Evolutionary conservation across 2,329 filamentous ascomycete species (phyloP).

Genomic region (Pestalotiopsis sp.): DNA sequence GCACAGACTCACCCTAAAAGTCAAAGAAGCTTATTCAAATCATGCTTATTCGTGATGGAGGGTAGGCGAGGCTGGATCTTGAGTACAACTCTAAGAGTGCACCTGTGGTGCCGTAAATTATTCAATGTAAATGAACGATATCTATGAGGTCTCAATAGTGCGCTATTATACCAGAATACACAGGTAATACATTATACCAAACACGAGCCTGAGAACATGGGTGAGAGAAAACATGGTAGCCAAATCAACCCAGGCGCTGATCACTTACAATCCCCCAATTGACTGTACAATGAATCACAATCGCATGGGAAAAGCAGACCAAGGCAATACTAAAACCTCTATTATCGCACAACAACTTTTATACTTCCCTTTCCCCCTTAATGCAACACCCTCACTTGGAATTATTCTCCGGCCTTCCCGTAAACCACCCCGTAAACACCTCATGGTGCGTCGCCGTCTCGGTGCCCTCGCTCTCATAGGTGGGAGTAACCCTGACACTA

Average conservation of each 20-base stretch:
- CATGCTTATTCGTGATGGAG: neutral
- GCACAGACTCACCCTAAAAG: neutral
- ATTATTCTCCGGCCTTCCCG: constrained; percentile 10
- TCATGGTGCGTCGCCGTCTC: constrained; percentile 58
- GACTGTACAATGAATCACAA: too few species aligned
- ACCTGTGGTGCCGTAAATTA: too few species aligned
- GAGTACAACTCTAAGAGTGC: too few species aligned
- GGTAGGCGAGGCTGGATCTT: neutral
- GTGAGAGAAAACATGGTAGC: neutral
- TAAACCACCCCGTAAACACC: constrained; percentile 59
- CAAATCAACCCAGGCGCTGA: neutral
- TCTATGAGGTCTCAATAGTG: neutral
- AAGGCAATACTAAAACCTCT: neutral
- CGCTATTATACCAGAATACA: neutral
- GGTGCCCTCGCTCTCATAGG: constrained; percentile 59
- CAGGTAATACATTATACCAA: neutral
- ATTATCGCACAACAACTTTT: neutral
- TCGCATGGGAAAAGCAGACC: too few species aligned
- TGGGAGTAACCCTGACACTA: constrained; percentile 45
- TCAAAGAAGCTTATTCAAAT: neutral
- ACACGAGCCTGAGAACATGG: neutral
- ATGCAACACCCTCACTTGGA: neutral
- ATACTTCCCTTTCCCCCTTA: neutral
- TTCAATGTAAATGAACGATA: too few species aligned
- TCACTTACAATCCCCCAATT: neutral